A percentile compares a stretch with the other conserved stretches of the same genome.
phyloP scores from a whole-genome alignment of 1,284 basidiomycete species.

The Moesziomyces parantarcticus region DNA sequence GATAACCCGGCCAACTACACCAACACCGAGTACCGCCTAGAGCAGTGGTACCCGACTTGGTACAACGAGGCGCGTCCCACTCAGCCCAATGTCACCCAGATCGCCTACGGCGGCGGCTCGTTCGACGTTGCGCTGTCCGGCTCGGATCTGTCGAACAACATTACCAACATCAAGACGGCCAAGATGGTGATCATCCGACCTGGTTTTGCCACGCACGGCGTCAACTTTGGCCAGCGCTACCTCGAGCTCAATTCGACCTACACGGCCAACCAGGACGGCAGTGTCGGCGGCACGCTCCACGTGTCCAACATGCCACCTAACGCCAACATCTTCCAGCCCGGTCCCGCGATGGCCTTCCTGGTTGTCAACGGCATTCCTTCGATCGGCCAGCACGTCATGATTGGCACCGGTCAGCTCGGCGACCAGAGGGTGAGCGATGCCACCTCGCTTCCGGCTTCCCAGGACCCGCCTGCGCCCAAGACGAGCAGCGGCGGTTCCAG shows the following conservation, averaged over 20 bases:
- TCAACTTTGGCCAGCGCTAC: slow-evolving; percentile 69
- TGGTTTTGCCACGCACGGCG: slow-evolving; percentile 63
- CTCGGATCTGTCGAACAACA: slow-evolving; percentile 57
- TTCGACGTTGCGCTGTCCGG: slow-evolving; percentile 74
- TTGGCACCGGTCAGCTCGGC: slow-evolving; percentile 50
- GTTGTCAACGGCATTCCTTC: slow-evolving; percentile 78
- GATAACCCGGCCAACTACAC: slow-evolving; percentile 48
- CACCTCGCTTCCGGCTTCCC: slow-evolving; percentile 31
- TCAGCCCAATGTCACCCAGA: slow-evolving; percentile 78
- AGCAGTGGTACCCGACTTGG: slow-evolving; percentile 79
- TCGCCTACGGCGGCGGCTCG: slow-evolving; percentile 83
- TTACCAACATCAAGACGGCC: slow-evolving; percentile 72
- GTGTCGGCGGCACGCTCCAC: slow-evolving; percentile 80
- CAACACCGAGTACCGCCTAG: slow-evolving; percentile 84
- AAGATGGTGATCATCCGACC: slow-evolving; percentile 73
- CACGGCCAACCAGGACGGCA: slow-evolving; percentile 80
- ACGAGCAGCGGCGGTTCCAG: slow-evolving; percentile 8
- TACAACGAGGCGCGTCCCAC: slow-evolving; percentile 71
- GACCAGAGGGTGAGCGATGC: slow-evolving; percentile 27
- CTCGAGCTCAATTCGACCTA: slow-evolving; percentile 76
- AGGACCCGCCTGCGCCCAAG: slow-evolving; percentile 31
- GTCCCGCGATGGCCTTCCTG: slow-evolving; percentile 81
- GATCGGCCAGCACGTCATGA: slow-evolving; percentile 72
- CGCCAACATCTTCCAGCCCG: slow-evolving; percentile 75
- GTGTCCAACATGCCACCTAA: slow-evolving; percentile 66